A percentile compares a stretch with the other conserved stretches of the same genome.
These are phyloP conservation scores for Fusarium verrucosum DNA, from an alignment of 2,329 filamentous ascomycete genomes.

Conservation along the genomic window DNA sequence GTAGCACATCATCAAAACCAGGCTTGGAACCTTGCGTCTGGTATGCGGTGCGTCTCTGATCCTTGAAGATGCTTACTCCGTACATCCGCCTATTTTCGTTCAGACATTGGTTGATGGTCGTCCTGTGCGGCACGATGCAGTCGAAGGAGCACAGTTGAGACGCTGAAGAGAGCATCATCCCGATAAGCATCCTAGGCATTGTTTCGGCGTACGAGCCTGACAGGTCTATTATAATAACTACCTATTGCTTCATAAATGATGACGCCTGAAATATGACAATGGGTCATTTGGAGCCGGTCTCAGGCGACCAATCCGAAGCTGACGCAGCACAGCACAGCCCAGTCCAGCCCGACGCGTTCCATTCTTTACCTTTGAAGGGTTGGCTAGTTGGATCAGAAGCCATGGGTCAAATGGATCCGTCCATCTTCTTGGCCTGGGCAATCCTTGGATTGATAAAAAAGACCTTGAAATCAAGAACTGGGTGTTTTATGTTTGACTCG, in stretches of 20 bases:
- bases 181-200: not conserved
- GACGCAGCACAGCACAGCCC: slow-evolving; percentile 28
- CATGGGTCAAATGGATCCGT: slow-evolving; percentile 19
- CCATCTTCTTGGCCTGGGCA: slow-evolving; percentile 2
- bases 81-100: slow-evolving; percentile 2
- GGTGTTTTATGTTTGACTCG: not conserved
- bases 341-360: slow-evolving; percentile 18
- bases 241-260: slow-evolving; percentile 22
- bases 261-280: slow-evolving; percentile 18
- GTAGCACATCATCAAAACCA: slow-evolving; percentile 9
- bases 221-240: not conserved
- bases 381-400: slow-evolving; percentile 33
- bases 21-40: slow-evolving; percentile 16
- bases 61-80: slow-evolving; percentile 13
- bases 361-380: slow-evolving; percentile 29
- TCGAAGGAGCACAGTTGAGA: not conserved
- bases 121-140: not conserved
- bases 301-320: slow-evolving; percentile 26
- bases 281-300: slow-evolving; percentile 23
- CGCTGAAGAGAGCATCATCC: not conserved
- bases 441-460: not conserved
- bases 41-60: slow-evolving; percentile 35
- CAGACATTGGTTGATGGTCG: not conserved
- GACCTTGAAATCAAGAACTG: not conserved
- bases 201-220: not conserved